Conservation (phyloP, 2,329 filamentous ascomycete genomes). For the Paraphoma chrysanthemicola region DNA sequence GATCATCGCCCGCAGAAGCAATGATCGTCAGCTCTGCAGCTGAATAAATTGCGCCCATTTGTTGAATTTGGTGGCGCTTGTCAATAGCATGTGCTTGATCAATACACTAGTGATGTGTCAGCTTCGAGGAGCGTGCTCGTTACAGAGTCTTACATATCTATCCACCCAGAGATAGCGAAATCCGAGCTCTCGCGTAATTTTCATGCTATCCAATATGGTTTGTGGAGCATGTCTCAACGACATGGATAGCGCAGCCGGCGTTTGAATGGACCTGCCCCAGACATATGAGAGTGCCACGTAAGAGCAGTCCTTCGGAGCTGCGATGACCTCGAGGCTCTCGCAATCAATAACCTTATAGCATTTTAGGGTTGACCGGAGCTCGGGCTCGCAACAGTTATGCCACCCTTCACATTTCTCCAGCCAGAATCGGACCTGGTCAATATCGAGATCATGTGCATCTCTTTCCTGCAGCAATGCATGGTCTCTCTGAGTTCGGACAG, state of each 20-base stretch:
- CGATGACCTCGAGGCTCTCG: neutral
- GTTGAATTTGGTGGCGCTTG: neutral
- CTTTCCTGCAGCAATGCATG: no score
- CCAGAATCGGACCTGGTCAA: neutral
- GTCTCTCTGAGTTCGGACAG: no score
- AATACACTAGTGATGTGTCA: neutral
- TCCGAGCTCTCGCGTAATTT: neutral
- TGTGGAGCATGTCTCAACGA: neutral
- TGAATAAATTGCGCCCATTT: neutral
- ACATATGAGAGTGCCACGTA: slow-evolving; percentile 12
- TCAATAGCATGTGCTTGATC: neutral
- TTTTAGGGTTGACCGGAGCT: neutral
- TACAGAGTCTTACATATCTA: neutral
- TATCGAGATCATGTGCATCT: no score
- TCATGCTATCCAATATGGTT: slow-evolving; percentile 3
- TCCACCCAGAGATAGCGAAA: neutral
- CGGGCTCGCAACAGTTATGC: neutral
- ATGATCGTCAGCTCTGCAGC: neutral
- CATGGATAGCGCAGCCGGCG: neutral
- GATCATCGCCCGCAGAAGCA: neutral
- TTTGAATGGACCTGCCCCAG: neutral
- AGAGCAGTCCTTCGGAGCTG: slow-evolving; percentile 1
- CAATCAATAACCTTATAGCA: slow-evolving; percentile 1
- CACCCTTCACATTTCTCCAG: neutral
- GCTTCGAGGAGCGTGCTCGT: no score